Evolutionary conservation across 1,284 basidiomycete species (phyloP).

Genomic region (Boletus smithii): DNA sequence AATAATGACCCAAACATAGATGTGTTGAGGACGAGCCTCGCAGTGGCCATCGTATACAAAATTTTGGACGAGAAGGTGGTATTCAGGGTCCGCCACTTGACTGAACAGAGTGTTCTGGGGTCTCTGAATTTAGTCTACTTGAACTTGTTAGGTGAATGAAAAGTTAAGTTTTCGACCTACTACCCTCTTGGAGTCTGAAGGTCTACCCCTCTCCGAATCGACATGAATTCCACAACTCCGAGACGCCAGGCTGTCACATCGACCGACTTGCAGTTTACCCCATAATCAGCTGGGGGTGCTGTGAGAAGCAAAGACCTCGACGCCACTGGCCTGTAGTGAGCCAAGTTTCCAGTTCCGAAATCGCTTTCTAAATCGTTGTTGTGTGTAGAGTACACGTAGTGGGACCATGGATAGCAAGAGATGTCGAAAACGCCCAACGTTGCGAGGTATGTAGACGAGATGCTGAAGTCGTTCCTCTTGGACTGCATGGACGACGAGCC

Average conservation of each 20-base stretch:
- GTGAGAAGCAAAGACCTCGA: neutral
- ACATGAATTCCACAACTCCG: neutral
- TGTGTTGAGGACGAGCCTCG: conserved; percentile 10
- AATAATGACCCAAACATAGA: no score
- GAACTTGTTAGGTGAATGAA: no score
- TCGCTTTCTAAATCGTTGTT: neutral
- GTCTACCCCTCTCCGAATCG: neutral
- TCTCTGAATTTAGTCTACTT: no score
- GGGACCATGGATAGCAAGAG: neutral
- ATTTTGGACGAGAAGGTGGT: conserved; percentile 11
- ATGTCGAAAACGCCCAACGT: neutral
- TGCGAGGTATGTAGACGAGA: neutral
- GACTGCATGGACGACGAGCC: neutral
- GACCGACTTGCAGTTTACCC: neutral
- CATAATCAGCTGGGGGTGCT: neutral
- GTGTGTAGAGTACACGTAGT: neutral
- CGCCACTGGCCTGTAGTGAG: neutral
- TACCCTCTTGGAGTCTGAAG: no score
- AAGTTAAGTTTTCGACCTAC: no score
- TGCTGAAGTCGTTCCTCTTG: neutral
- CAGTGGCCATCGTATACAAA: conserved; percentile 10
- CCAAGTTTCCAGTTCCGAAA: neutral
- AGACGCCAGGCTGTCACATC: neutral
- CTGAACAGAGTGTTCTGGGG: conserved; percentile 10
- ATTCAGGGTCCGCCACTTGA: conserved; percentile 17